Evolutionary conservation across 345 rosid species (phyloP).

Genomic region (Dipteronia dyeriana): DNA sequence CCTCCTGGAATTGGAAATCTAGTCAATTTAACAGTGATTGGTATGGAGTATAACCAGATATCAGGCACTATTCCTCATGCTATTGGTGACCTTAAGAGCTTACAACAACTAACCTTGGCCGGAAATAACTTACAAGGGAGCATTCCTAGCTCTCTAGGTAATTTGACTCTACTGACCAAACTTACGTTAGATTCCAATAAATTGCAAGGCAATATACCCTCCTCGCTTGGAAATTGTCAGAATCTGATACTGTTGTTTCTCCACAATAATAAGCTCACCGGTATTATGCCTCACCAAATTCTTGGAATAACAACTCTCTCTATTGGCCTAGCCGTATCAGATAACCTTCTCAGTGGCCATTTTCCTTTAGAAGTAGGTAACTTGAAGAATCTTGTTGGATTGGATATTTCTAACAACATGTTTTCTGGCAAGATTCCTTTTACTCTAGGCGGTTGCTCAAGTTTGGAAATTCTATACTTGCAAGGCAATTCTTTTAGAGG

Average conservation of each 20-base stretch:
- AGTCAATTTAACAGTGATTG: neutral
- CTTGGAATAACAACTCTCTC: neutral
- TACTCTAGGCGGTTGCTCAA: conserved; percentile 9
- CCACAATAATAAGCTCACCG: too few relatives aligned
- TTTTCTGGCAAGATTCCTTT: conserved; percentile 13
- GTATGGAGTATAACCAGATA: neutral
- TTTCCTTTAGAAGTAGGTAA: conserved; percentile 12
- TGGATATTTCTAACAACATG: conserved; percentile 15
- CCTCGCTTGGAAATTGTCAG: conserved; percentile 9
- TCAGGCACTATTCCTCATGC: too few relatives aligned
- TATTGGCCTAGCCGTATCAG: neutral
- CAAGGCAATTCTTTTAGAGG: conserved; percentile 10
- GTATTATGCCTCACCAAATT: conserved; percentile 26
- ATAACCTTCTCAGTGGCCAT: conserved; percentile 14
- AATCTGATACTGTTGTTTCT: too few relatives aligned
- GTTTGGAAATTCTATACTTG: neutral
- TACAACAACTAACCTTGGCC: too few relatives aligned
- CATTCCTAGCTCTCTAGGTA: too few relatives aligned
- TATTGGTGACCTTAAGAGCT: too few relatives aligned
- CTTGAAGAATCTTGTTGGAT: conserved; percentile 1
- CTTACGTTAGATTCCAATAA: neutral
- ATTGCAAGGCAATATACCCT: conserved; percentile 24
- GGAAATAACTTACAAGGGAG: too few relatives aligned
- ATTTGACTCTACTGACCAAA: neutral
- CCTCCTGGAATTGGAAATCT: too few relatives aligned